Evolutionary conservation across 352 stramenopile genomes (phyloP).

Genomic region (Phytophthora pini): DNA sequence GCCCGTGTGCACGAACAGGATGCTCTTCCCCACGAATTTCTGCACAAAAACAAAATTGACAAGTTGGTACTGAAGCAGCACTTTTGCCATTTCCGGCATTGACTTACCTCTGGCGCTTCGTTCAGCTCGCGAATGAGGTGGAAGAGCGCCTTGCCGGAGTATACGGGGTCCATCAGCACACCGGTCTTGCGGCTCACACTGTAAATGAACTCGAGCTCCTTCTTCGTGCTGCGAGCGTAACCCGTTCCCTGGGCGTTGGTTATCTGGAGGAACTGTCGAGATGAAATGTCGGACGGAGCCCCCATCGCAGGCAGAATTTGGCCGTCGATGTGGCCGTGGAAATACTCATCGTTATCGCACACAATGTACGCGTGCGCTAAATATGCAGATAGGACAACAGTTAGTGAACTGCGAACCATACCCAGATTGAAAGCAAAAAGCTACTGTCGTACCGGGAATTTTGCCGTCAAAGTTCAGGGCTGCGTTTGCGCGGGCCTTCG

Average conservation of each 20-base stretch:
- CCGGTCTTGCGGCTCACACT: slow-evolving; percentile 74
- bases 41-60: slow-evolving; percentile 22
- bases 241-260: slow-evolving; percentile 83
- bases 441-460: slow-evolving; percentile 35
- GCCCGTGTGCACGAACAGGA: slow-evolving; percentile 93
- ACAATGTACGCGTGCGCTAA: slow-evolving; percentile 85
- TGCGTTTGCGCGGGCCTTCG: slow-evolving; percentile 34
- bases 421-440: neutral
- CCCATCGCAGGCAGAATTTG: slow-evolving; percentile 81
- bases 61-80: slow-evolving; percentile 3
- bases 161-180: slow-evolving; percentile 87
- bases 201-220: slow-evolving; percentile 82
- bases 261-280: slow-evolving; percentile 77
- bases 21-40: slow-evolving; percentile 84
- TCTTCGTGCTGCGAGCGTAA: slow-evolving; percentile 80
- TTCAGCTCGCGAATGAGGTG: slow-evolving; percentile 84
- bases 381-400: neutral
- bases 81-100: neutral
- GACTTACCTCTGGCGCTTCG: slow-evolving; percentile 56
- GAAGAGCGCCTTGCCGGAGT: slow-evolving; percentile 88
- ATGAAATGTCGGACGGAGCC: slow-evolving; percentile 49
- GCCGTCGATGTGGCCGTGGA: slow-evolving; percentile 81
- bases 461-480: slow-evolving; percentile 52
- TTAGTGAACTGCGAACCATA: neutral
- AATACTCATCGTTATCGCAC: slow-evolving; percentile 87